Evolutionary conservation across 345 rosid species (phyloP).

Genomic region (Euclidium syriacum): DNA sequence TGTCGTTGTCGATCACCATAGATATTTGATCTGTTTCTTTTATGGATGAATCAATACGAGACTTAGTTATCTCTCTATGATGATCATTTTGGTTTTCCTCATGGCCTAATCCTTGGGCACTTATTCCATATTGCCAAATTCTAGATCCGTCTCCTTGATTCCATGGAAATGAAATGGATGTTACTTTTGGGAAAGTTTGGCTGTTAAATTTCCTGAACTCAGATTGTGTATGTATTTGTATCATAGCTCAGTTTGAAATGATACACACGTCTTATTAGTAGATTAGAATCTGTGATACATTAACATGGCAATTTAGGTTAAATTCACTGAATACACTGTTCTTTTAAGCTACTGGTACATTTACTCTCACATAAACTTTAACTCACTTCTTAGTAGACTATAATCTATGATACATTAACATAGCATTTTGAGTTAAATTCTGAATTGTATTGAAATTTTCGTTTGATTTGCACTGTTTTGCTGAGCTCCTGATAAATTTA

Average conservation of each 20-base stretch:
- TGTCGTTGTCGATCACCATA: neutral
- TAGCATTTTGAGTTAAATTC: no score
- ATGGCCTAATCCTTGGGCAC: neutral
- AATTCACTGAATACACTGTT: neutral
- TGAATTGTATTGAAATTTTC: no score
- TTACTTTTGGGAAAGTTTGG: neutral
- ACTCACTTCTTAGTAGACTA: no score
- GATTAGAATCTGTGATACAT: neutral
- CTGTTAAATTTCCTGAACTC: neutral
- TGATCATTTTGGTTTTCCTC: neutral
- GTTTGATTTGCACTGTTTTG: no score
- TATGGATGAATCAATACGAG: neutral
- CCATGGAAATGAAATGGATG: neutral
- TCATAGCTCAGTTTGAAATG: neutral
- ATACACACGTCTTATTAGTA: no score
- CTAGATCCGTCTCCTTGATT: neutral
- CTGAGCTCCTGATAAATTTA: neutral
- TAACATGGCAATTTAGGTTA: neutral
- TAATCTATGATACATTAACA: no score
- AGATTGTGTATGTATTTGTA: neutral
- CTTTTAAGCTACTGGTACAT: neutral
- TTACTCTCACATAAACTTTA: no score
- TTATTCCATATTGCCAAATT: neutral
- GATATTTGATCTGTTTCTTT: neutral
- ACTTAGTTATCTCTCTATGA: neutral